Base-by-base conservation (phyloP, 2,329 filamentous ascomycete species). In the Neonectria ditissima region DNA sequence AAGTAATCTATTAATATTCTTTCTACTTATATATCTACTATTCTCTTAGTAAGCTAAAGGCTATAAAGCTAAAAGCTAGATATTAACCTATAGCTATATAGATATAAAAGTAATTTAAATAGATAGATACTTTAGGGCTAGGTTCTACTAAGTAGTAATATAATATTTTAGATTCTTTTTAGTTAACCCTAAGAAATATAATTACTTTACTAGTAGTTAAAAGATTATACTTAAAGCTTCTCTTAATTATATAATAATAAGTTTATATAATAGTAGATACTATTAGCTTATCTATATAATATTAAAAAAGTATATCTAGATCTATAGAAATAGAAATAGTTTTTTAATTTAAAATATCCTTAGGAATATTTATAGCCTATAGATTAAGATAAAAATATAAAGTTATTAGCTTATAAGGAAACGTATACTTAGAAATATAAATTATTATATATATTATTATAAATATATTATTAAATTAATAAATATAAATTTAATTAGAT, bases 211-310 rank as follows among this genome's bases (percentile, higher is more conserved):
- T 79, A 18, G 28, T 51, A 20, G 28, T 37, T 28, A 84, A 58
- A 50, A 77, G 75, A 14, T 82, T 76, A 65, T 81, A 82, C 55
- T 81, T 77, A 4, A 83, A 72, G 0, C 83, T 79, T 28, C 71
- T 73, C 55, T 80, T 67, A 16, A 85, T 76, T 78, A 86, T 86
- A 72, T 84, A 84, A 45, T 81, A 77, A 67, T 81, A 85, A 2
- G 77, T 80, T 70, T 85, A 79, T 6, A 80, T 81, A 48, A 86
- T 72, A 18, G 81, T 78, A 20, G 81, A 78, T 14, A 78, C 76
- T 0, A 79, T 72, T 14, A 81, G 73, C 65, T 70, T 76, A 58
- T 79, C 76, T 37, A 76, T 77, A 47, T 75, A 65, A 53, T 47
- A 28, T 24, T 28, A 16, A 14, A 47, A 47, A 47, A 22, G 22